Evolutionary conservation across 148 eudicot species (phyloP), one percentile per base, ranked within the genome.

Genomic region (Heliosperma pusillum): DNA sequence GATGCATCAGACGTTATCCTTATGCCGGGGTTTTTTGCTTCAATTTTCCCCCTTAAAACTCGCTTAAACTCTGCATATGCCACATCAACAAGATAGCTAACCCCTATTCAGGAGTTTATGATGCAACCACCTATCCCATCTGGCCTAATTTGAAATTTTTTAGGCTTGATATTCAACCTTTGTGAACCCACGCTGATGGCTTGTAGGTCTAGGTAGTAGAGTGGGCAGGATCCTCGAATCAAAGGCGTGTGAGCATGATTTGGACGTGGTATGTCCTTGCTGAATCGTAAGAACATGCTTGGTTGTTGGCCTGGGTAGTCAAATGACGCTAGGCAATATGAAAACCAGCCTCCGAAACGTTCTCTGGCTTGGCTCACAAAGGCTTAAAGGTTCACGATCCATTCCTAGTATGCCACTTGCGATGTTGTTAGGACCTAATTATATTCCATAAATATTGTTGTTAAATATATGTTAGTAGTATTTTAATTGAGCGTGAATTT

Each of bases 401-500:
- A 56, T 72, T 29, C 64, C 75, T 10, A 57, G 13, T 12, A 29
- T 33, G 10, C 75, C 52, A n/a, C 64, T 72, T 59, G 24, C 61
- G 10, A 72, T 20, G 29, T 33, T 72, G 19, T 53, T 29, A 29
- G 3, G 30, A 29, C 30, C 30, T 29, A 3, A 29, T 29, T 29
- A 29, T 29, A 3, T 29, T 29, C 30, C 30, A 29, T 29, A 1
- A 29, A 29, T 29, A 29, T 29, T n/a, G n/a, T n/a, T n/a, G n/a
- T n/a, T 29, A 29, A 29, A 29, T 29, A 29, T 29, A 29, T 29
- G 30, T 29, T 1, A 29, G 30, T 3, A 1, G 30, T 29, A 29
- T 29, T 29, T 29, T 29, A 29, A 29, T 29, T 3, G 30, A 3
- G 30, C 1, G 30, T 29, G 3, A 3, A 29, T 29, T 29, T 29